phyloP scores from a whole-genome alignment of 768 basidiomycete species.

The Lactarius hengduanensis region DNA sequence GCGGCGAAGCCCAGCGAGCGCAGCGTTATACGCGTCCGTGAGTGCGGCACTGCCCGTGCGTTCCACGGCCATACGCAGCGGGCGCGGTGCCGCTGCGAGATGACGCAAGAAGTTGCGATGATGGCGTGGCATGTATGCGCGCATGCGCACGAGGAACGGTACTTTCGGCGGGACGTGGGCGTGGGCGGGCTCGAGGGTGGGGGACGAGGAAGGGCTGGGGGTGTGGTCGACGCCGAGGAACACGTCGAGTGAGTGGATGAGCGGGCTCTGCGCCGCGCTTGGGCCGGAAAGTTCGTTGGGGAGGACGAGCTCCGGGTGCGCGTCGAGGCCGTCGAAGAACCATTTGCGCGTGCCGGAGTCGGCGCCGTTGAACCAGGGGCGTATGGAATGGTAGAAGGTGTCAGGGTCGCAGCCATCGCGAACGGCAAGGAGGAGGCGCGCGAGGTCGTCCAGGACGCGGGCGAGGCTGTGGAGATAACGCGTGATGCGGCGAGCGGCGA shows the following conservation, averaged over 20 bases:
- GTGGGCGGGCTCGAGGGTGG: neutral
- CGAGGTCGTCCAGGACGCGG: slow-evolving; percentile 61
- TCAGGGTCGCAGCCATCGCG: slow-evolving; percentile 70
- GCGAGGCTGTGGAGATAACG: slow-evolving; percentile 64
- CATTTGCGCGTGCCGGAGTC: slow-evolving; percentile 41
- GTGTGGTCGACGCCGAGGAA: slow-evolving; percentile 52
- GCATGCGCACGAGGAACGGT: slow-evolving; percentile 54
- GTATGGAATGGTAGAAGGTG: slow-evolving; percentile 55
- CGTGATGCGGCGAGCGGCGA: slow-evolving; percentile 49
- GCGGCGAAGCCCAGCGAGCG: slow-evolving; percentile 49
- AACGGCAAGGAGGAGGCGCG: slow-evolving; percentile 57
- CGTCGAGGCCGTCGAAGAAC: slow-evolving; percentile 48
- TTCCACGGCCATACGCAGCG: slow-evolving; percentile 46
- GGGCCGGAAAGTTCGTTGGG: slow-evolving; percentile 52
- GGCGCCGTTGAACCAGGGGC: slow-evolving; percentile 65
- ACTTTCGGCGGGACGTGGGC: slow-evolving; percentile 1
- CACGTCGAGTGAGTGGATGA: slow-evolving; percentile 54
- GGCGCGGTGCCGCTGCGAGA: slow-evolving; percentile 46
- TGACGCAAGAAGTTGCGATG: slow-evolving; percentile 58
- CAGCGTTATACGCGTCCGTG: slow-evolving; percentile 47
- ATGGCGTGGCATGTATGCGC: slow-evolving; percentile 58
- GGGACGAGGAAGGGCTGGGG: slow-evolving; percentile 34
- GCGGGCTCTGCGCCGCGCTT: slow-evolving; percentile 59
- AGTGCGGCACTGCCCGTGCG: slow-evolving; percentile 29
- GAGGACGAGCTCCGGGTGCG: slow-evolving; percentile 34